A percentile compares a stretch with the other conserved stretches of the same genome.
These are phyloP conservation scores for Carex parvula DNA, from an alignment of 176 grass and related monocot species.

Conservation along the genomic window DNA sequence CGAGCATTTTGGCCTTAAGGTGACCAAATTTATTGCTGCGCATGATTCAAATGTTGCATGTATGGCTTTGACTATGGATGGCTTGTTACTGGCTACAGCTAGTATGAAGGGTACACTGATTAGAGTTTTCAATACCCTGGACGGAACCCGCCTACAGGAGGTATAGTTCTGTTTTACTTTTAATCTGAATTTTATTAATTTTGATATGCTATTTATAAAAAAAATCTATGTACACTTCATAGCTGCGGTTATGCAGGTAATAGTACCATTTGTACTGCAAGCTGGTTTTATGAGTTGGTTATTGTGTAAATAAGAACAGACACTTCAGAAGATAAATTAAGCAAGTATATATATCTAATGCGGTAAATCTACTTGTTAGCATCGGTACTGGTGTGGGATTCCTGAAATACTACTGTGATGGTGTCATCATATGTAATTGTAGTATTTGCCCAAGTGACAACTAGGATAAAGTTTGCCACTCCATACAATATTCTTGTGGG, in stretches of 20 bases:
- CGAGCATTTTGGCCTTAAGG: slow-evolving; percentile 87
- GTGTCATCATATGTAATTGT: background rate
- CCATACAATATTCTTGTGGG: background rate
- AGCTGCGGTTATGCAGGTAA: background rate
- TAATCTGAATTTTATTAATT: background rate
- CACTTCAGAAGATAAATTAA: background rate
- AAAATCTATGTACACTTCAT: background rate
- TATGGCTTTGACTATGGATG: slow-evolving; percentile 86
- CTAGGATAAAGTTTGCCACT: background rate
- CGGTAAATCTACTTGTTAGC: background rate
- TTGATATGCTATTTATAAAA: background rate
- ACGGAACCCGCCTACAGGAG: slow-evolving; percentile 86
- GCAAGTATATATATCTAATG: background rate
- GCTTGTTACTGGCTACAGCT: slow-evolving; percentile 76
- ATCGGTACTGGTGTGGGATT: background rate
- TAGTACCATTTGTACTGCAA: background rate
- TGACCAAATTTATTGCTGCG: slow-evolving; percentile 70
- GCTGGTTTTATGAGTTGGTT: background rate
- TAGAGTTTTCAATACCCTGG: slow-evolving; percentile 97
- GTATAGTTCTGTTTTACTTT: slow-evolving; percentile 32
- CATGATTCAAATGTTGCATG: slow-evolving; percentile 92
- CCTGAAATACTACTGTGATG: background rate
- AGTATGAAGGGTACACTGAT: slow-evolving; percentile 90
- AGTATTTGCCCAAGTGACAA: background rate
- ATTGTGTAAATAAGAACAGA: background rate